These are phyloP conservation scores for Nicotiana tabacum DNA, from an alignment of 257 asterid genomes.

Conservation along the genomic window DNA sequence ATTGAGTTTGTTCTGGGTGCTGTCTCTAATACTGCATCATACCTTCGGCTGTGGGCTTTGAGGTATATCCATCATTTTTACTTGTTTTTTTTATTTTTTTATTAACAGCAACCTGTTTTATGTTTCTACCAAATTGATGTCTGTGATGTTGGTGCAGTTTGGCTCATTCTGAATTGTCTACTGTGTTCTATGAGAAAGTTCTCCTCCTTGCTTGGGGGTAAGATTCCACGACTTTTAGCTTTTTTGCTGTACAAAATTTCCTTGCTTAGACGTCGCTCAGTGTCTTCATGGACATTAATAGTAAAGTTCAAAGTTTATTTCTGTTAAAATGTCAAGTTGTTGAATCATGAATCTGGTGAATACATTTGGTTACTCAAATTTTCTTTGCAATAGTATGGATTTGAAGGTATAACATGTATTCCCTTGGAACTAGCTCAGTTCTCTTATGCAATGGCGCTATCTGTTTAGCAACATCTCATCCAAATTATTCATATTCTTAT, in stretches of 20 bases:
- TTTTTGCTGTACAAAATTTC: background rate
- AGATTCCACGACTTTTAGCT: constrained; percentile 22
- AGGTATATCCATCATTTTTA: constrained; percentile 38
- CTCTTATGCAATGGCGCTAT: background rate
- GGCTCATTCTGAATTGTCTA: constrained; percentile 92
- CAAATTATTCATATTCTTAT: background rate
- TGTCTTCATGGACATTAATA: background rate
- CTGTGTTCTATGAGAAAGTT: constrained; percentile 88
- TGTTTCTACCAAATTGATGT: background rate
- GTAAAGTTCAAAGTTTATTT: background rate
- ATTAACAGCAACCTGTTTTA: background rate
- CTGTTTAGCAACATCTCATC: background rate
- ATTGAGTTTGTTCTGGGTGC: constrained; percentile 96
- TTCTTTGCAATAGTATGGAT: background rate
- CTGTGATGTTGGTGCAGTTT: constrained; percentile 42
- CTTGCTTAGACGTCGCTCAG: background rate
- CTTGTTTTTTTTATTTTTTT: background rate
- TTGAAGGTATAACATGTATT: background rate
- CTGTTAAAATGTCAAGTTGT: background rate
- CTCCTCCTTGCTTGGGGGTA: constrained; percentile 95
- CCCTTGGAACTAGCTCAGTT: background rate
- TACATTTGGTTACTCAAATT: background rate
- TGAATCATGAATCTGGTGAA: background rate
- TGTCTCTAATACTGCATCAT: constrained; percentile 92
- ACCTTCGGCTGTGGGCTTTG: constrained; percentile 93